Percentiles rank a stretch among this genome's conserved stretches.
These are phyloP conservation scores for Aureobasidium sp. DNA, from an alignment of 2,329 filamentous ascomycete genomes.

Conservation along the genomic window DNA sequence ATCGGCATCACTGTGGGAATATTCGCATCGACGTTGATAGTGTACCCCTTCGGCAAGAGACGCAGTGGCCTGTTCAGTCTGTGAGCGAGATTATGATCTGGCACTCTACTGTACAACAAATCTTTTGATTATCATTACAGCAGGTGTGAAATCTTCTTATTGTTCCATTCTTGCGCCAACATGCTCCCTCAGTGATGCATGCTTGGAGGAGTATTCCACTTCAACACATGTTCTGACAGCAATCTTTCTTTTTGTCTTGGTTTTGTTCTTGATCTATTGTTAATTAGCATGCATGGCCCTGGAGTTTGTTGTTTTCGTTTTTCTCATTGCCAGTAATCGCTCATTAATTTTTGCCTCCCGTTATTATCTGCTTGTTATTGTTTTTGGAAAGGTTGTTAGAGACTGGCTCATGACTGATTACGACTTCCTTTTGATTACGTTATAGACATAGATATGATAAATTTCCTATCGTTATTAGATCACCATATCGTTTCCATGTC, in stretches of 20 bases:
- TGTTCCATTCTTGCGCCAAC: not conserved
- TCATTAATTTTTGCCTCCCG: not conserved
- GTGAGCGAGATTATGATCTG: constrained; percentile 9
- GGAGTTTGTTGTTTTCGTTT: not conserved
- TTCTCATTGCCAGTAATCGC: not conserved
- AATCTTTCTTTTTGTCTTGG: not conserved
- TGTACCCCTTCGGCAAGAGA: constrained; percentile 45
- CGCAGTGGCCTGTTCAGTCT: constrained; percentile 39
- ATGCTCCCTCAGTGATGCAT: not conserved
- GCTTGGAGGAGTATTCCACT: not conserved
- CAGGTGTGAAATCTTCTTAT: not conserved
- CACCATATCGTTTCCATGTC: too few species aligned
- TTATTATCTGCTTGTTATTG: not conserved
- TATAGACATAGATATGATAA: constrained; percentile 1
- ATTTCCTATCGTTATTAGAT: not conserved
- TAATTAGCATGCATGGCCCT: not conserved
- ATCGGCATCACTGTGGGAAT: constrained; percentile 47
- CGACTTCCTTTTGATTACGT: not conserved
- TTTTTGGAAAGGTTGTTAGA: not conserved
- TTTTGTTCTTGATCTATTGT: not conserved
- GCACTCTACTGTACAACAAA: not conserved
- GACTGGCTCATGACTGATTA: not conserved
- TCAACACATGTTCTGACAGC: not conserved
- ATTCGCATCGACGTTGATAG: constrained; percentile 42
- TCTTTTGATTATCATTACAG: not conserved